Evolutionary conservation across 768 basidiomycete species (phyloP).

Genomic region (Kwoniella europaea): DNA sequence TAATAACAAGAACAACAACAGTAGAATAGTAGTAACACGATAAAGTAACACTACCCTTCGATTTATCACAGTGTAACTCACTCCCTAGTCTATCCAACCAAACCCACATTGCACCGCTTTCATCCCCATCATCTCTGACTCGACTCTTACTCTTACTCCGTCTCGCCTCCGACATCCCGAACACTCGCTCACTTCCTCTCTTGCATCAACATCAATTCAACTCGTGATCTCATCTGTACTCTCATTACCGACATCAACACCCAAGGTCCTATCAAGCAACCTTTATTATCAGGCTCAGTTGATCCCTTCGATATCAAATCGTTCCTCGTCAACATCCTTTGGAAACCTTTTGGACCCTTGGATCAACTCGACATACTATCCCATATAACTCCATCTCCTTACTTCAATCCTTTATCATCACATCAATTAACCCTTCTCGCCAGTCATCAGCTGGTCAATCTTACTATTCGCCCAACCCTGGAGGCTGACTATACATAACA

Average conservation of each 20-base stretch:
- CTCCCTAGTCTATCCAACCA: neutral
- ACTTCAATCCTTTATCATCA: neutral
- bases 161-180: neutral
- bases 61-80: neutral
- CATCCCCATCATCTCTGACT: neutral
- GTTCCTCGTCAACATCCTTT: neutral
- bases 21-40: no score
- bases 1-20: no score
- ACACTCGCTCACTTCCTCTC: neutral
- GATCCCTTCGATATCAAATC: neutral
- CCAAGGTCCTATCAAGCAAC: no score
- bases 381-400: neutral
- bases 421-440: neutral
- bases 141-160: neutral
- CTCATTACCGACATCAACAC: no score
- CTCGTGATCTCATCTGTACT: neutral
- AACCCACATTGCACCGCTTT: slow-evolving; percentile 8
- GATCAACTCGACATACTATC: neutral
- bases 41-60: no score
- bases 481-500: neutral
- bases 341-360: neutral
- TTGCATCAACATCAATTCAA: neutral
- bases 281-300: no score
- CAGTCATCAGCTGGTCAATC: neutral
- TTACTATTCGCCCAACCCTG: neutral